These are phyloP conservation scores for Cyclotella choctawhatcheeana DNA, from an alignment of 108 stramenopile genomes.

Conservation along the genomic window DNA sequence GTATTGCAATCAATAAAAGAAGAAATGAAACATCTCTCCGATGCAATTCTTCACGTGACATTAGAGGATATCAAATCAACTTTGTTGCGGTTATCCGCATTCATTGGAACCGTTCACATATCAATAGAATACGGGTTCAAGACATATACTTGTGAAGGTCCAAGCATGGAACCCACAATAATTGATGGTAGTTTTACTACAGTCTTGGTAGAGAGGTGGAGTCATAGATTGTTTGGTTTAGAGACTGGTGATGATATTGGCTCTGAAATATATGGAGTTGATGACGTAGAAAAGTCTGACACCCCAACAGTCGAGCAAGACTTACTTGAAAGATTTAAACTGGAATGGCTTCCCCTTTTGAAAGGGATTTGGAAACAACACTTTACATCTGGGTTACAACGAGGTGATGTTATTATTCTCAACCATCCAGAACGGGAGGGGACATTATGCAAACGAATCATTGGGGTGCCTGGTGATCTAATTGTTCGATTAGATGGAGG, in stretches of 20 bases:
- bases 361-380: constrained; percentile 52
- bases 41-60: constrained; percentile 15
- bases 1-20: constrained; percentile 14
- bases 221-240: constrained; percentile 67
- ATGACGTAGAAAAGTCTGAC: background rate
- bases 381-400: constrained; percentile 63
- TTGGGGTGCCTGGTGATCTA: constrained; percentile 90
- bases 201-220: constrained; percentile 80
- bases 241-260: constrained; percentile 34
- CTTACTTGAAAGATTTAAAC: background rate
- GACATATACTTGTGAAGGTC: constrained; percentile 86
- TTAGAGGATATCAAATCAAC: constrained; percentile 19
- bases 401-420: constrained; percentile 92
- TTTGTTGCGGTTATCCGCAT: constrained; percentile 27
- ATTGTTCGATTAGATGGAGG: constrained; percentile 64
- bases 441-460: constrained; percentile 93
- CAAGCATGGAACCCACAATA: constrained; percentile 93
- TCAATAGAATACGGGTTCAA: constrained; percentile 80
- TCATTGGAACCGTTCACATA: constrained; percentile 64
- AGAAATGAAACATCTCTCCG: constrained; percentile 17
- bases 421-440: constrained; percentile 82
- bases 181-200: constrained; percentile 57
- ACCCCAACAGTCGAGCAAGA: background rate
- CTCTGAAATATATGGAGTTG: constrained; percentile 11
- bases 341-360: constrained; percentile 18